A percentile compares a stretch with the other conserved stretches of the same genome.
Evolutionary conservation across 1,284 basidiomycete genomes (phyloP).

Genomic region (Ustilago xerochloae): DNA sequence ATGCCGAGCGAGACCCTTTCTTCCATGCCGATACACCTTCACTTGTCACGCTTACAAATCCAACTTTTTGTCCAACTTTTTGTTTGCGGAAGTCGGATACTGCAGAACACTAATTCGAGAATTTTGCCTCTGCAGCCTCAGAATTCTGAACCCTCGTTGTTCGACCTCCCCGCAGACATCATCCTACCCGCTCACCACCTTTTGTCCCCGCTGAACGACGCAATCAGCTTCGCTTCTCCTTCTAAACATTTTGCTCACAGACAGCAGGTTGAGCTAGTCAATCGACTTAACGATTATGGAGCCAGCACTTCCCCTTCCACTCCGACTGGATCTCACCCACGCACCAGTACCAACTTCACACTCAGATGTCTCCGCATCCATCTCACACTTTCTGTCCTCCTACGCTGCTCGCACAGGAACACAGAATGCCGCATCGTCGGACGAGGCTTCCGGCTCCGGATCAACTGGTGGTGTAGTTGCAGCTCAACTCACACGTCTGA

Average conservation of each 20-base stretch:
- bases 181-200: neutral
- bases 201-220: neutral
- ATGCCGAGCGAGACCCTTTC: neutral
- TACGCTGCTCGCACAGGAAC: constrained; percentile 42
- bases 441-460: neutral
- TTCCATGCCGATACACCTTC: neutral
- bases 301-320: constrained; percentile 31
- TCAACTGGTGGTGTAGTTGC: constrained; percentile 40
- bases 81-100: constrained; percentile 1
- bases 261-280: too few relatives aligned
- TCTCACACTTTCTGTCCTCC: constrained; percentile 22
- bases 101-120: neutral
- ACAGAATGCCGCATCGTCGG: constrained; percentile 1
- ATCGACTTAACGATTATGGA: constrained; percentile 30
- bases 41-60: constrained; percentile 27
- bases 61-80: neutral
- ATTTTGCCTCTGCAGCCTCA: neutral
- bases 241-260: neutral
- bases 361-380: constrained; percentile 4
- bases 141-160: neutral
- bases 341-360: constrained; percentile 6
- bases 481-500: constrained; percentile 28
- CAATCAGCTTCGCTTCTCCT: neutral
- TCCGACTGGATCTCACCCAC: constrained; percentile 22
- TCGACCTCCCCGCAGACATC: neutral